Percentiles rank a stretch among this genome's conserved stretches.
phyloP scores from a whole-genome alignment of 1,284 basidiomycete genomes.

The Tilletiaria anomala region DNA sequence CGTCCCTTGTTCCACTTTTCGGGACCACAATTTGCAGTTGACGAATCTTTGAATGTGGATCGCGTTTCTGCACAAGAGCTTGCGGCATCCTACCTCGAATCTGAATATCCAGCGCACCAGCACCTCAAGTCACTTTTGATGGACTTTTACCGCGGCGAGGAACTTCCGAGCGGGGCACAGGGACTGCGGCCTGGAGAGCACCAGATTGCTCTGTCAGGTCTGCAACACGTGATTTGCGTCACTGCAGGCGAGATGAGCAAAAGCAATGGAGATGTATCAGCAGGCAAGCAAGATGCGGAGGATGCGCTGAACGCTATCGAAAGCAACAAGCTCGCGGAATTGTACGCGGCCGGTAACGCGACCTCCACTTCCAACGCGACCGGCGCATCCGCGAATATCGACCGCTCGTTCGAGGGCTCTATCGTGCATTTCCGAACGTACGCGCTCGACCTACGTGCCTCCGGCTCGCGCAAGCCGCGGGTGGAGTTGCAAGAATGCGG shows the following conservation, averaged over 20 bases:
- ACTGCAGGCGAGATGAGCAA: no score
- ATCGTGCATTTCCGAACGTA: slow-evolving; percentile 79
- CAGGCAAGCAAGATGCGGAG: slow-evolving; percentile 1
- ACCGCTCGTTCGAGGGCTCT: slow-evolving; percentile 48
- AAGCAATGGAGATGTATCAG: no score
- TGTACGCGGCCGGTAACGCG: slow-evolving; percentile 6
- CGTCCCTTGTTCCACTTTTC: slow-evolving; percentile 90
- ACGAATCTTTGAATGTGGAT: no score
- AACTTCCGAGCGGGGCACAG: slow-evolving; percentile 38
- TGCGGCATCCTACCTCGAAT: no score
- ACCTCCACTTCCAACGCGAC: no score
- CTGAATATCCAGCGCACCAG: slow-evolving; percentile 10
- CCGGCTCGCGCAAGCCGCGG: slow-evolving; percentile 59
- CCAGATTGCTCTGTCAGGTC: slow-evolving; percentile 60
- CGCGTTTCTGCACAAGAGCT: no score
- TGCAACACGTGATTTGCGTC: slow-evolving; percentile 70
- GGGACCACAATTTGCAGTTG: slow-evolving; percentile 43
- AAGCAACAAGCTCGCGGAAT: slow-evolving; percentile 4
- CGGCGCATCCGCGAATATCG: slow-evolving; percentile 38
- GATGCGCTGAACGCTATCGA: not conserved
- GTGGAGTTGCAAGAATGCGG: slow-evolving; percentile 79
- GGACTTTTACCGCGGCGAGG: slow-evolving; percentile 65
- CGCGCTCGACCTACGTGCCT: slow-evolving; percentile 53
- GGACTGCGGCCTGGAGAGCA: slow-evolving; percentile 65
- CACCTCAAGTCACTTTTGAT: slow-evolving; percentile 75